Evolutionary conservation across 192 early-diverging fungal genomes (phyloP), one percentile per base, ranked within the genome.

Genomic region (Backusella macrospora): DNA sequence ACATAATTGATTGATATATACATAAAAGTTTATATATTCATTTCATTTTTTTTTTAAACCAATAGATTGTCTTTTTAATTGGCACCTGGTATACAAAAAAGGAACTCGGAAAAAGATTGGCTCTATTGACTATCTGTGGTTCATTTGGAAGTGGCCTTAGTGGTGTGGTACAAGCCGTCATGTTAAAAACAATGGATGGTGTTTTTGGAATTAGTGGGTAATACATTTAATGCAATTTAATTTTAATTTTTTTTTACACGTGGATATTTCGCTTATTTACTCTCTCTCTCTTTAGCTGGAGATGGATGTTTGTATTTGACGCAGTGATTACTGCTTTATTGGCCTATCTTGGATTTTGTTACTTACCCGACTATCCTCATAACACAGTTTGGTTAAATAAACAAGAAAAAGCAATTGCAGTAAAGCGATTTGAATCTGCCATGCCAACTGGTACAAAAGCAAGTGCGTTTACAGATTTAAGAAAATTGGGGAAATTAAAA

Each of bases 61-160:
- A 59, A 59, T 59, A 81, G 80, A 81, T 74, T 62, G 66, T 81
- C 4, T 81, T 77, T 40, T 62, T 81, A 55, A 64, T 78, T n/a
- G 80, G 80, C 4, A 77, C 76, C 21, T 81, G 80, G 80, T 81
- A 81, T 45, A 81, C 80, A 45, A 81, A 78, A 69, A 46, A 63
- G 13, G 80, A 81, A 65, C 70, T 81, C 0, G 80, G 80, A 29
- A 74, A 77, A n/a, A 65, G 80, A 59, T 44, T 74, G 49, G 75
- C 80, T 21, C 46, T 81, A 4, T 69, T 81, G 15, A 71, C 68
- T 6, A 75, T 77, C 38, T 73, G 72, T 47, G 80, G 80, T n/a
- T 71, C 80, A 5, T 49, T 81, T 23, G 80, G 80, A 8, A 70
- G 47, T 3, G 65, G 73, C 5, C n/a, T 72, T 0, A 78, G 76